Conservation (phyloP, 1,284 basidiomycete species). For the Ceratobasidium sp. region DNA sequence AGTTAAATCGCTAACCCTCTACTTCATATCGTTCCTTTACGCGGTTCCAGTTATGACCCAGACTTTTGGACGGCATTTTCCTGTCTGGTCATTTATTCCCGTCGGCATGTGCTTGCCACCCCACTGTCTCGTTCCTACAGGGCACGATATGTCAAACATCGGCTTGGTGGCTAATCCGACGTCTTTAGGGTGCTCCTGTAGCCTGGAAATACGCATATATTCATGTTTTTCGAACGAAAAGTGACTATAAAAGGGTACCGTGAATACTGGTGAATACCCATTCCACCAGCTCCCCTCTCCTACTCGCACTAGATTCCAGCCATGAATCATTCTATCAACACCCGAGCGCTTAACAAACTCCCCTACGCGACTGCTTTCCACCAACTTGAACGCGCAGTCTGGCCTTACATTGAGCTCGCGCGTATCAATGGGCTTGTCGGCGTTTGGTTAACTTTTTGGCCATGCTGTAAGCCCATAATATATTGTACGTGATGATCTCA, state of each 20-base stretch:
- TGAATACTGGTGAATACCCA: not conserved
- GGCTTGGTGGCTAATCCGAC: not conserved
- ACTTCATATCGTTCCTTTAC: not conserved
- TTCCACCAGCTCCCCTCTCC: not conserved
- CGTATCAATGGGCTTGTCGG: constrained; percentile 42
- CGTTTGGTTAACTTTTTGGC: constrained; percentile 43
- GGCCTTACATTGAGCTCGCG: constrained; percentile 41
- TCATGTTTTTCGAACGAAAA: not conserved
- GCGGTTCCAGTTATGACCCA: not conserved
- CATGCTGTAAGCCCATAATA: constrained; percentile 17
- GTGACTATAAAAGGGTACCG: not conserved
- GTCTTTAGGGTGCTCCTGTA: not conserved
- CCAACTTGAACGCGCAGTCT: not conserved
- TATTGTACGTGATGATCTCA: not conserved
- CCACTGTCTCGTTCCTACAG: not conserved
- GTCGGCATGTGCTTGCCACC: not conserved
- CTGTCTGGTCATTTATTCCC: not conserved
- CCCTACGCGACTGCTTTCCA: not conserved
- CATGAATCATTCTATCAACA: not conserved
- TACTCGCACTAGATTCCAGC: not conserved
- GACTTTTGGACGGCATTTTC: not conserved
- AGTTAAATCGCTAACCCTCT: not conserved
- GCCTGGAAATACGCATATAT: not conserved
- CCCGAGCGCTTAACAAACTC: not conserved
- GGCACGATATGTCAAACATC: not conserved